Evolutionary conservation across 2,329 filamentous ascomycete genomes (phyloP).

Genomic region (Diplocarpon rosae): DNA sequence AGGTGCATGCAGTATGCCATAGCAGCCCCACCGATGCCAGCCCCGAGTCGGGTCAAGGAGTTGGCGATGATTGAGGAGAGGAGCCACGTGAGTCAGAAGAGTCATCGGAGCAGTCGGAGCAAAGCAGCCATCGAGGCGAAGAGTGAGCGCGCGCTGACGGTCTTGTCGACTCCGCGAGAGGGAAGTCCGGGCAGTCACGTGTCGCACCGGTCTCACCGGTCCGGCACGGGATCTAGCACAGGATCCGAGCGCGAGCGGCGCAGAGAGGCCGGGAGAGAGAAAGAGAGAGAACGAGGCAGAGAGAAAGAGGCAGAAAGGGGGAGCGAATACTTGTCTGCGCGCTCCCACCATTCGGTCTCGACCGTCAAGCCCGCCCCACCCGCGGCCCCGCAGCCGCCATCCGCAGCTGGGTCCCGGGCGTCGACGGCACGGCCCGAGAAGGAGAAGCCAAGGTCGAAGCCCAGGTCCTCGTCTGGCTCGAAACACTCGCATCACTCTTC

Average conservation of each 20-base stretch:
- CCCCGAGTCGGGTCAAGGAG: background rate
- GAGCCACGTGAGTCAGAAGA: constrained; percentile 3
- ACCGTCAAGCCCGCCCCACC: constrained; percentile 3
- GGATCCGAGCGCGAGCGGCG: background rate
- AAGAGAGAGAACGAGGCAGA: background rate
- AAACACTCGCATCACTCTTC: constrained; percentile 6
- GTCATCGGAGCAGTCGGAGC: background rate
- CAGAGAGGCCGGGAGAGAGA: background rate
- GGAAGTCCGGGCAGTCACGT: background rate
- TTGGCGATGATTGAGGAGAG: constrained; percentile 12
- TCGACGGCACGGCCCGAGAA: background rate
- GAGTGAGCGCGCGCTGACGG: background rate
- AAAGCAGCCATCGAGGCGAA: background rate
- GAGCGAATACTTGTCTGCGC: constrained; percentile 1
- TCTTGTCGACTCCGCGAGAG: background rate
- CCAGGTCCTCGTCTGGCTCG: background rate
- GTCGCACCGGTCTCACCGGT: background rate
- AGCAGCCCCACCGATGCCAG: background rate
- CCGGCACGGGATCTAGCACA: background rate
- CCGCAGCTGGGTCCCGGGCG: background rate
- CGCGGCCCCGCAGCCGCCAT: background rate
- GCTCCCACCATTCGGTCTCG: background rate
- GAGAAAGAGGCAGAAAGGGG: background rate
- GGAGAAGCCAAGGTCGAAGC: too few species aligned
- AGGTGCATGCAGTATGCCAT: constrained; percentile 12